phyloP scores from a whole-genome alignment of 2,329 filamentous ascomycete genomes.

The Trichoderma pleuroti region DNA sequence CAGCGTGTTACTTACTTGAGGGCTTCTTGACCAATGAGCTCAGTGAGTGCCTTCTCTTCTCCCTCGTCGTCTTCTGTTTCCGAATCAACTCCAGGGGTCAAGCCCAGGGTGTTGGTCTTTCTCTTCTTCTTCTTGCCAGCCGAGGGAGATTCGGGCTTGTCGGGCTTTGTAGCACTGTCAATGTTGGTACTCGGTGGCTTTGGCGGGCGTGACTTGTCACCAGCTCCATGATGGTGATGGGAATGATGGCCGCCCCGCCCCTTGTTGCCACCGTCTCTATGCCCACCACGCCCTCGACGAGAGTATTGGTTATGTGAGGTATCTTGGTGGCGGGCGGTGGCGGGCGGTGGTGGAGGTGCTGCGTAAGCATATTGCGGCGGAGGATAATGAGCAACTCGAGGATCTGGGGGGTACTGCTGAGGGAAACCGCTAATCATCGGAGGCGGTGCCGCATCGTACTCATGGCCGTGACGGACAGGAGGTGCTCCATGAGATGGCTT shows the following conservation, averaged over 20 bases:
- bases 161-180: constrained; percentile 15
- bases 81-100: constrained; percentile 63
- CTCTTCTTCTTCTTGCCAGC: constrained; percentile 66
- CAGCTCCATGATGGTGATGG: constrained; percentile 39
- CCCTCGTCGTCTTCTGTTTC: constrained; percentile 62
- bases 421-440: constrained; percentile 37
- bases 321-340: constrained; percentile 34
- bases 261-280: constrained; percentile 38
- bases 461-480: constrained; percentile 35
- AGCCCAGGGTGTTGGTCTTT: constrained; percentile 67
- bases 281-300: constrained; percentile 32
- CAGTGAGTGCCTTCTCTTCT: constrained; percentile 65
- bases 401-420: constrained; percentile 41
- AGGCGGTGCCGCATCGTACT: constrained; percentile 32
- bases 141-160: constrained; percentile 41
- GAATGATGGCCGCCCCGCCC: constrained; percentile 38
- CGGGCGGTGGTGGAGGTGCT: constrained; percentile 36
- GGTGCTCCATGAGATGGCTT: constrained; percentile 29
- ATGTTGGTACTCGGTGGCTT: constrained; percentile 24
- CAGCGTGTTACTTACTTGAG: constrained; percentile 46
- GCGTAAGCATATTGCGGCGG: constrained; percentile 36
- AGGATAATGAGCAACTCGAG: constrained; percentile 38
- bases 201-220: constrained; percentile 43
- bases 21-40: constrained; percentile 53
- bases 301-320: constrained; percentile 35